Percentiles rank a stretch among this genome's conserved stretches.
Conservation (phyloP, 441 rosid species). For the Brassica hybrid region DNA sequence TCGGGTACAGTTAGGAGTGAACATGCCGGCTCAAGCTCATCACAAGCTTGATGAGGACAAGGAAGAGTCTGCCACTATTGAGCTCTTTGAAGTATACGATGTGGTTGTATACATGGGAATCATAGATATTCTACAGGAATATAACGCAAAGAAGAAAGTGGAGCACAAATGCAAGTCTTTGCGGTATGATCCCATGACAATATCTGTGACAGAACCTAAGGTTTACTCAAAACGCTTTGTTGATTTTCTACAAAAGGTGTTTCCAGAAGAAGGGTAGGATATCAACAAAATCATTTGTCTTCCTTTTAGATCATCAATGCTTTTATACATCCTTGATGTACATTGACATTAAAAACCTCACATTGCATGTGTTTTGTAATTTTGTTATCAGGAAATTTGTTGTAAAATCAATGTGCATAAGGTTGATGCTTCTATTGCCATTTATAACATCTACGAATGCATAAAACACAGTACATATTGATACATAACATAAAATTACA, state of each 20-base stretch:
- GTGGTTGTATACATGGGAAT: constrained; percentile 91
- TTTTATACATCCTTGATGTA: neutral
- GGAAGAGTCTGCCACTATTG: constrained; percentile 54
- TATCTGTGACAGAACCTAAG: constrained; percentile 70
- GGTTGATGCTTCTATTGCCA: neutral
- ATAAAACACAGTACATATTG: constrained; percentile 1
- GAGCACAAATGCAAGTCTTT: constrained; percentile 75
- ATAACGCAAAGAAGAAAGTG: constrained; percentile 67
- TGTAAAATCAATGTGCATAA: constrained; percentile 3
- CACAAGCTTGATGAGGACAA: too few species aligned
- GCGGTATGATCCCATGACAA: constrained; percentile 55
- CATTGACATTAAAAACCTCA: constrained; percentile 19
- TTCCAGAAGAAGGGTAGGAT: constrained; percentile 48
- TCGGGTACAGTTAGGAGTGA: too few species aligned
- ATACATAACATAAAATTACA: constrained; percentile 19
- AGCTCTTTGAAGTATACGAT: constrained; percentile 76
- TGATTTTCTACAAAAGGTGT: constrained; percentile 63
- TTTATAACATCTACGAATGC: neutral
- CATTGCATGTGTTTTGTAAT: constrained; percentile 16
- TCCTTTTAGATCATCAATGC: constrained; percentile 9
- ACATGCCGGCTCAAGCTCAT: too few species aligned
- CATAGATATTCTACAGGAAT: constrained; percentile 81
- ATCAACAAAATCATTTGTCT: constrained; percentile 13
- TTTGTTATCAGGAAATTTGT: neutral
- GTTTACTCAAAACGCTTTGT: constrained; percentile 71